Evolutionary conservation across 2,329 filamentous ascomycete genomes (phyloP).

Genomic region (Epichloe gansuensis): DNA sequence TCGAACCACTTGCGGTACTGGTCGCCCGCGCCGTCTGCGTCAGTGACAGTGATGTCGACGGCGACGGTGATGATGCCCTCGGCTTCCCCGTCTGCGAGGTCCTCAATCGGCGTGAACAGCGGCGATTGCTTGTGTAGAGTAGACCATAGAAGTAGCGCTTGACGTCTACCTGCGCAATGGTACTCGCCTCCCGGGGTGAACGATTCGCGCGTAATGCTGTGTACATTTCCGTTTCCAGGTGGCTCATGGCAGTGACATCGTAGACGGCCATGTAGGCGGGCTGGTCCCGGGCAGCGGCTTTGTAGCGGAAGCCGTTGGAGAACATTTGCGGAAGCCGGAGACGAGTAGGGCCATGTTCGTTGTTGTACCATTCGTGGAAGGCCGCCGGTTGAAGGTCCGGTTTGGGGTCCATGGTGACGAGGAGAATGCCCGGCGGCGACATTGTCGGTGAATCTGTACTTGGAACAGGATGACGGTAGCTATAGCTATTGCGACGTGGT

Average conservation of each 20-base stretch:
- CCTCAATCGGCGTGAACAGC: constrained; percentile 48
- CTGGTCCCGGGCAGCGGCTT: constrained; percentile 46
- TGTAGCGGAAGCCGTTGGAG: constrained; percentile 68
- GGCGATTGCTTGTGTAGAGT: constrained; percentile 42
- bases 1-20: constrained; percentile 57
- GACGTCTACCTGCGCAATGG: constrained; percentile 48
- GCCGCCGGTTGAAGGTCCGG: constrained; percentile 50
- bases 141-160: constrained; percentile 60
- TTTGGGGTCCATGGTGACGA: constrained; percentile 76
- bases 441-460: constrained; percentile 11
- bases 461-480: too few species aligned
- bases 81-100: constrained; percentile 44
- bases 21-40: constrained; percentile 35
- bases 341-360: constrained; percentile 76
- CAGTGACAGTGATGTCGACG: constrained; percentile 44
- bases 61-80: constrained; percentile 50
- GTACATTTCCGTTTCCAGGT: constrained; percentile 60
- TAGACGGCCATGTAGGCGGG: constrained; percentile 72
- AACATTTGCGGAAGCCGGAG: constrained; percentile 64
- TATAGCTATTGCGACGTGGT: too few species aligned
- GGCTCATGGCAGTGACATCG: constrained; percentile 64
- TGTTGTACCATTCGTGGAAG: constrained; percentile 92
- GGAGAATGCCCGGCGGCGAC: constrained; percentile 56
- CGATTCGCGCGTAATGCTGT: constrained; percentile 47
- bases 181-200: constrained; percentile 39